Base-by-base conservation (phyloP, 2,329 filamentous ascomycete genomes). In the Paraphaeosphaeria sporulosa region DNA sequence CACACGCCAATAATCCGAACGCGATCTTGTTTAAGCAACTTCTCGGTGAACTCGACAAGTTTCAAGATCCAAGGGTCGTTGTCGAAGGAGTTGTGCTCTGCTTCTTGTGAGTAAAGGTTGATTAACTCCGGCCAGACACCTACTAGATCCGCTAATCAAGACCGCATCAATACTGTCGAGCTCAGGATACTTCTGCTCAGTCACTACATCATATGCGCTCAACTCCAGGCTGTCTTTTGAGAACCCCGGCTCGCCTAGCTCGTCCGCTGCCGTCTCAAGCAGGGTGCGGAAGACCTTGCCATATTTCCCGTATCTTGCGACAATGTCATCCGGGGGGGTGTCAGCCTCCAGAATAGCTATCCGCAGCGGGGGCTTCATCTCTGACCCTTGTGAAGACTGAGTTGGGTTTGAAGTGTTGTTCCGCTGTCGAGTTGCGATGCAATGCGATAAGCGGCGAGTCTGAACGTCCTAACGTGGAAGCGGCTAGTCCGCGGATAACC, bases 311-410 rank as follows among this genome's bases (percentile, higher is more conserved):
- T 90, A 93, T 70, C 87, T 87, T 57, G 84, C 84, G 57, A 86
- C 81, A 40, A 90, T 86, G 46, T 85, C 78, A 1, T 87, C 85
- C 52, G 90, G 83, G 1, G 93, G 93, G 1, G 87, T 91, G 79
- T 97, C 94, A 82, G 91, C 90, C 83, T 97, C 92, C 67, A 98
- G 88, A 68, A 98, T 86, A 49, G 94, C 93, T 78, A 97, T 90
- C 58, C 91, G 90, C 67, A 94, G 80, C 32, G 77, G 74, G 6
- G 74, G 71, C 62, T 75, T 77, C 75, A 79, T 78, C 19, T 27
- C 59, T 4, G 17, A 15, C 2, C 21, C 15, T 15, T 25, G 2
- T 2, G 25, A 40, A 13, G 17, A 43, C 46, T 32, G 17, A 32
- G 17, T 34, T 10, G 17, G 30, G 15, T 30, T n/a, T 9, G 15